Evolutionary conservation across 495 filamentous ascomycete species (phyloP), one percentile per base, ranked within the genome.

Genomic region (Aspergillus taichungensis): DNA sequence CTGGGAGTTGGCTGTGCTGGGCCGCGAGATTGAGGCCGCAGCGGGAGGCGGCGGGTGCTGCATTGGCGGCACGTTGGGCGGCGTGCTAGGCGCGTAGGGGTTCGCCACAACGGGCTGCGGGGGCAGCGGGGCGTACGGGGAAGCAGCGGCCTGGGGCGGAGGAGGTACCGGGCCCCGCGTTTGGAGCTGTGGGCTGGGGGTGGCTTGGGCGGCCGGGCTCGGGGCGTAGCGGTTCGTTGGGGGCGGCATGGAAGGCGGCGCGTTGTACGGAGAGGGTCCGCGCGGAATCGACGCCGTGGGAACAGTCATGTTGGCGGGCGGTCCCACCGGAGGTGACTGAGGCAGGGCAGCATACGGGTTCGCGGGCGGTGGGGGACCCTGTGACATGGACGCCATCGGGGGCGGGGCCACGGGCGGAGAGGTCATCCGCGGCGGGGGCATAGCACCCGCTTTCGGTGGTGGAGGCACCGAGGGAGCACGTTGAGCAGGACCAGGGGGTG

Each of bases 171-270:
- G 56, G 27, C 54, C 59, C 43, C 73, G 69, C 18, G 56, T 42
- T 40, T 71, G 73, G 31, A 67, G 39, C 39, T 61, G 57, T 27
- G 73, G 62, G 61, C 57, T 62, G 49, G 64, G 18, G 18, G 18
- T 49, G 42, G 72, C 59, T 49, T 78, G 76, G 28, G 81, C 55
- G 30, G 78, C 68, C 38, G 89, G 88, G 48, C 80, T 82, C 10
- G 92, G 92, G 10, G 92, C 84, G 67, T 96, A 96, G 50, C 91
- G 76, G 64, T 83, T 92, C 10, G 80, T 79, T 27, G 85, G 79
- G 8, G 89, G 81, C 4, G 82, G 71, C n/a, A 75, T 77, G 41
- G 79, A 64, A 6, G 87, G 88, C 42, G 88, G 87, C 37, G 84
- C 77, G 55, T 94, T 90, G 64, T 96, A 96, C 34, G 89, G 89